Evolutionary conservation across 208 protist genomes (phyloP).

Genomic region (Wallacemonas sp.): DNA sequence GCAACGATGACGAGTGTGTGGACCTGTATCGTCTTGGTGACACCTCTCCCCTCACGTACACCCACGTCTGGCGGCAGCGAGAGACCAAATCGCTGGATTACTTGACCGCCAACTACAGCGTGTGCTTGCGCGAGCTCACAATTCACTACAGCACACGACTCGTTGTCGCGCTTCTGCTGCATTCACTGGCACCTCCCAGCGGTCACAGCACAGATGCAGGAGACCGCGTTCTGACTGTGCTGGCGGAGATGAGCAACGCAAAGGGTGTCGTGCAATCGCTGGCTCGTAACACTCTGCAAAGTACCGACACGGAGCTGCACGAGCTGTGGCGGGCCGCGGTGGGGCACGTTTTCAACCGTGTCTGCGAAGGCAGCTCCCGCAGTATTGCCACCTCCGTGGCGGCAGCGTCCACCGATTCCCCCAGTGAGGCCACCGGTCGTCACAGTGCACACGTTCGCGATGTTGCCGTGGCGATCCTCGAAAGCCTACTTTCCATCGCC

Average conservation of each 20-base stretch:
- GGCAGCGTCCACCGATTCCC: too few relatives aligned
- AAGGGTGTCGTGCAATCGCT: slow-evolving; percentile 3
- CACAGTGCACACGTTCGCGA: too few relatives aligned
- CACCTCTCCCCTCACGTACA: neutral
- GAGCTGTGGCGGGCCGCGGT: neutral
- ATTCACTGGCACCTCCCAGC: neutral
- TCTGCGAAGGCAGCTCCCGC: neutral
- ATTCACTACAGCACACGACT: slow-evolving; percentile 30
- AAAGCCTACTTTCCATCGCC: slow-evolving; percentile 51
- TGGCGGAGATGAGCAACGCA: slow-evolving; percentile 22
- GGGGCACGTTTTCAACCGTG: neutral
- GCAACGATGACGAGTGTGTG: slow-evolving; percentile 43
- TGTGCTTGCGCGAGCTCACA: slow-evolving; percentile 36
- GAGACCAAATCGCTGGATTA: slow-evolving; percentile 31
- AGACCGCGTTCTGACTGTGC: slow-evolving; percentile 8
- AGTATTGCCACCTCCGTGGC: too few relatives aligned
- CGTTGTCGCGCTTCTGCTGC: slow-evolving; percentile 24
- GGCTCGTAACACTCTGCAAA: neutral
- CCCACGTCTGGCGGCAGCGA: slow-evolving; percentile 11
- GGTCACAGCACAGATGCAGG: neutral
- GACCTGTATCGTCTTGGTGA: slow-evolving; percentile 32
- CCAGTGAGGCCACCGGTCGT: too few relatives aligned
- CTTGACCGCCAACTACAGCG: slow-evolving; percentile 26
- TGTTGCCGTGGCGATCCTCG: slow-evolving; percentile 18
- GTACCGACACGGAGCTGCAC: slow-evolving; percentile 1